Base-by-base conservation (phyloP, 805 yeast genomes). In the Brettanomyces bruxellensis region DNA sequence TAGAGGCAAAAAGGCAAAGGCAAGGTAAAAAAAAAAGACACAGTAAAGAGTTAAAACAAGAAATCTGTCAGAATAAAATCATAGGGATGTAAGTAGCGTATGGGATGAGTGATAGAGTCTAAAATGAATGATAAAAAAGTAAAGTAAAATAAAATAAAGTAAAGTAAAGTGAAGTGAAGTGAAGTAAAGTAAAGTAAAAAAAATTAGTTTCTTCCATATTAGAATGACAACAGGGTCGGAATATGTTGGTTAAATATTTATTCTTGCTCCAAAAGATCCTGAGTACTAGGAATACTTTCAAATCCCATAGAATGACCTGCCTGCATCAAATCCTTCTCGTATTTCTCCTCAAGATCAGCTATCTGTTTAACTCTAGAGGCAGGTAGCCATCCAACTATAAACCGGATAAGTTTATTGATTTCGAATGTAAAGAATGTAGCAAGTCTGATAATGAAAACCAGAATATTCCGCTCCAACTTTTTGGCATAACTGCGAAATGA, bases 291-390 rank as follows among this genome's bases (percentile, higher is more conserved):
- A 40, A 59, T 57, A 24, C 47, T 50, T 28, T 70, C 73, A 38
- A 73, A 58, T 1, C 80, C 79, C 45, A 72, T 56, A 0, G 68
- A 61, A 48, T 62, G 57, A 12, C 76, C 73, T 11, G 73, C 69
- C 35, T 67, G 66, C 42, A 64, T 62, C 60, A 72, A 58, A 48
- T 70, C 68, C 34, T 59, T 55, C 44, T 76, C 80, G 40, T 75
- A 64, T 39, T 60, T 61, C 44, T 71, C 78, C 52, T 76, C 81
- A 24, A 60, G 25, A 30, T 60, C 59, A 13, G 65, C 56, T 4
- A 75, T 76, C 25, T 54, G 64, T 36, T 59, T 59, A 4, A 25
- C 11, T 6, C 25, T 9, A 3, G 38, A 47, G 5, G 50, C 46
- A 30, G 44, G 28, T 5, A 47, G 5, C 40, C 14, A 11, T 37